Base-by-base conservation (phyloP, 2,329 filamentous ascomycete species). In the Colletotrichum salicis region DNA sequence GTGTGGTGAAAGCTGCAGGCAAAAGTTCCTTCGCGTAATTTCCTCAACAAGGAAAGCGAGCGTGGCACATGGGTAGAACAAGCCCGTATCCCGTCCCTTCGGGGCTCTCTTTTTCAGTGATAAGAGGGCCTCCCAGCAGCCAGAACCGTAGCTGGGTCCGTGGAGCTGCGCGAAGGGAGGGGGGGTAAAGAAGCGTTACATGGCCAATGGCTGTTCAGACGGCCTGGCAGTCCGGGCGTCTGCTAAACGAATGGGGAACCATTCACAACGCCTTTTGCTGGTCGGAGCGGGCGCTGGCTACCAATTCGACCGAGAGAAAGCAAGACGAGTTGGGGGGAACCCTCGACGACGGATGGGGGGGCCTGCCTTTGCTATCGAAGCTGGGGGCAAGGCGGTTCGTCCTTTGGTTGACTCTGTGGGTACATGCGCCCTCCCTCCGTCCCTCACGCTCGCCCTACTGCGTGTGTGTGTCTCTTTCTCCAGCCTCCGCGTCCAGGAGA, bases 1-100 rank as follows among this genome's bases (percentile, higher is more conserved):
- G 75, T 56, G 61, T 72, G 61, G 77, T 76, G 77, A 77, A 77
- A 77, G 79, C 77, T 76, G 77, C 77, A 77, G 79, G 80, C 81
- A 82, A 82, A 82, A 83, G 81, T 82, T 80, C 80, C 81, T 74
- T 82, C 77, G 80, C 77, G 77, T 79, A 81, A 76, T 62, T 79
- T 80, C 76, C 79, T 79, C 65, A 76, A 76, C 78, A 78, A 75
- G 81, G 80, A 76, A 81, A 80, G 76, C 79, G 76, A 78, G 78
- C 77, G 76, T 78, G 71, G 67, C 70, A 72, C 70, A 72, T 71
- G 70, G 70, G 67, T 72, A 71, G 48, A 71, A 70, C 66, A 66
- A 71, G 67, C 67, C 70, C 67, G 67, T 72, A 62, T 72, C 67
- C 70, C 61, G 56, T 72, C 51, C 56, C 56, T 35, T 71, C 37